Conservation (phyloP, 2,329 filamentous ascomycete species). For the Aspergillus fijiensis region DNA sequence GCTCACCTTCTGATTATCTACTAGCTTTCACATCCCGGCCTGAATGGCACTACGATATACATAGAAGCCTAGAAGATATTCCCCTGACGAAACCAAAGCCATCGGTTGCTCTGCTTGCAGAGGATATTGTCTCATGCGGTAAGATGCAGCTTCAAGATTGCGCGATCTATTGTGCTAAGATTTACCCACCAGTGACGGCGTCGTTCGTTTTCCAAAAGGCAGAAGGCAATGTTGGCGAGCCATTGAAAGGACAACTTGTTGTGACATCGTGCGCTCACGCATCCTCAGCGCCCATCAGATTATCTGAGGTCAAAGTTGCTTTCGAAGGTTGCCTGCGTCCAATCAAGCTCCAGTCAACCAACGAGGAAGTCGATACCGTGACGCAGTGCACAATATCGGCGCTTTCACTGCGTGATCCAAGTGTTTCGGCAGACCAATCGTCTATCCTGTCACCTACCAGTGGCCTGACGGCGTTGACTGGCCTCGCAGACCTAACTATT, state of each 20-base stretch:
- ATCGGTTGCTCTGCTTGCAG: constrained; percentile 48
- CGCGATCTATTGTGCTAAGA: constrained; percentile 16
- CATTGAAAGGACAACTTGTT: constrained; percentile 55
- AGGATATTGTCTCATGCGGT: constrained; percentile 50
- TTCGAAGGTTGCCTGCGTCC: constrained; percentile 53
- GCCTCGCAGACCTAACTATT: constrained; percentile 64
- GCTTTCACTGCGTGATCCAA: constrained; percentile 37
- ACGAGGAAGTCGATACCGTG: constrained; percentile 23
- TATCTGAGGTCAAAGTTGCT: constrained; percentile 52
- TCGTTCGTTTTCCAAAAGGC: constrained; percentile 54
- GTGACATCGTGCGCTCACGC: constrained; percentile 51
- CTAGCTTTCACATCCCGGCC: constrained; percentile 38
- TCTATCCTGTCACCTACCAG: constrained; percentile 36
- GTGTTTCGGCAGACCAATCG: constrained; percentile 26
- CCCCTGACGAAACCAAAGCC: constrained; percentile 42
- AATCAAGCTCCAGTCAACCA: constrained; percentile 40
- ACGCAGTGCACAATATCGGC: constrained; percentile 30
- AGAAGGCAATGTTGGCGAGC: constrained; percentile 61
- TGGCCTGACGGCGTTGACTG: constrained; percentile 48
- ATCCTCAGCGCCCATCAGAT: constrained; percentile 46
- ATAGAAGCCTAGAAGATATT: constrained; percentile 46
- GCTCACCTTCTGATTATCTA: constrained; percentile 2
- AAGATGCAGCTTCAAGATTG: constrained; percentile 18
- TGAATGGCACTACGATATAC: constrained; percentile 47
- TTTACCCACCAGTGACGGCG: constrained; percentile 43